Conservation (phyloP, 345 rosid genomes). For the Leavenworthia alabamica region DNA sequence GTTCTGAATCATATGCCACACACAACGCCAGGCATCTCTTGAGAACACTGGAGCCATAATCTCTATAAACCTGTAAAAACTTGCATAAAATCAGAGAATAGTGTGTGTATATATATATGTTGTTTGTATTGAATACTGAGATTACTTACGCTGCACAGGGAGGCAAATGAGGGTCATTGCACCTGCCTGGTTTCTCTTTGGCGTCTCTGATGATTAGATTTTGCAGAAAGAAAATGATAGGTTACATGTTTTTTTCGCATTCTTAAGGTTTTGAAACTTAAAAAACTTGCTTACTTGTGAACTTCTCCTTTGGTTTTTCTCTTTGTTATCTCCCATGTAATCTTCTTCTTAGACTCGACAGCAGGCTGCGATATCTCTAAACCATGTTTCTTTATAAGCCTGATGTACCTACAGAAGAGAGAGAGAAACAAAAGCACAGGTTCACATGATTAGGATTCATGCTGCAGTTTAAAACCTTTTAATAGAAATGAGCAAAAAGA, state of each 20-base stretch:
- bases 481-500: conserved; percentile 8
- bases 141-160: conserved; percentile 93
- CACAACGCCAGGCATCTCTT: conserved; percentile 93
- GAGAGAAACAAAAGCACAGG: background rate
- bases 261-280: background rate
- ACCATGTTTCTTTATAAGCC: conserved; percentile 75
- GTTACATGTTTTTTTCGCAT: background rate
- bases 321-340: conserved; percentile 97
- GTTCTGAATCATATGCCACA: conserved; percentile 97
- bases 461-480: background rate
- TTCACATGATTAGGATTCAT: background rate
- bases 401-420: conserved; percentile 55
- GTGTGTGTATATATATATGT: background rate
- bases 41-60: conserved; percentile 99
- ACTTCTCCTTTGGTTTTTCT: conserved; percentile 75
- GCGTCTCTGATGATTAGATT: conserved; percentile 42
- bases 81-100: background rate
- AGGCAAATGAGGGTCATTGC: conserved; percentile 67
- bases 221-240: conserved; percentile 3
- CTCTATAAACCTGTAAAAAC: conserved; percentile 67
- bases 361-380: conserved; percentile 97
- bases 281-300: conserved; percentile 62
- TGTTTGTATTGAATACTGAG: background rate
- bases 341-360: conserved; percentile 60
- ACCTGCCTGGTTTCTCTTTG: conserved; percentile 81